These are phyloP conservation scores for Paracorniculantispora psalliotae DNA, from an alignment of 2,329 filamentous ascomycete genomes.

Conservation along the genomic window DNA sequence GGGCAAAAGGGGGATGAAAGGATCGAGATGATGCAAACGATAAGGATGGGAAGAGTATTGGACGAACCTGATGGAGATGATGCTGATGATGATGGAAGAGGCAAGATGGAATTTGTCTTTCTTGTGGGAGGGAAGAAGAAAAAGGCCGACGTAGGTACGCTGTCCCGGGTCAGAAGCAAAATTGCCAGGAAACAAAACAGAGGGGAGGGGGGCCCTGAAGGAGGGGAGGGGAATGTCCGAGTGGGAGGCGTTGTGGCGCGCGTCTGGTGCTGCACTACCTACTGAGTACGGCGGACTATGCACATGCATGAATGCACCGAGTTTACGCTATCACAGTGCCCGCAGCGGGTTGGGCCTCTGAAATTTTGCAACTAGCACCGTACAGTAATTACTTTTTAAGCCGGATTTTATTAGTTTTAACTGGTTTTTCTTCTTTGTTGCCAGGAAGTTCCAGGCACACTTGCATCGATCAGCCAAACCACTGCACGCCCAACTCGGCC, in stretches of 20 bases:
- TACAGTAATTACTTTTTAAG: no score
- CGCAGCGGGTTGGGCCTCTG: no score
- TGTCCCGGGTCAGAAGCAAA: conserved; percentile 11
- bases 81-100: conserved; percentile 2
- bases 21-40: neutral
- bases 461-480: neutral
- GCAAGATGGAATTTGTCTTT: neutral
- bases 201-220: neutral
- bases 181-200: conserved; percentile 7
- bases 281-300: no score
- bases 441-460: neutral
- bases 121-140: conserved; percentile 6
- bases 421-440: no score
- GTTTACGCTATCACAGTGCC: no score
- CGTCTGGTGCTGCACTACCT: no score
- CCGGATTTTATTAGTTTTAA: no score
- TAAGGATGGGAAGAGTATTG: neutral
- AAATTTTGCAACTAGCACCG: no score
- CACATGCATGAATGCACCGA: no score
- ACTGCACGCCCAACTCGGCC: neutral
- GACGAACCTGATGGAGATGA: conserved; percentile 7
- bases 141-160: neutral
- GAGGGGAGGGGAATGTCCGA: neutral
- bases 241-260: neutral
- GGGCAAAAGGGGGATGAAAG: neutral